Base-by-base conservation (phyloP, 2,329 filamentous ascomycete genomes). In the Arthrobotrys megalospora region DNA sequence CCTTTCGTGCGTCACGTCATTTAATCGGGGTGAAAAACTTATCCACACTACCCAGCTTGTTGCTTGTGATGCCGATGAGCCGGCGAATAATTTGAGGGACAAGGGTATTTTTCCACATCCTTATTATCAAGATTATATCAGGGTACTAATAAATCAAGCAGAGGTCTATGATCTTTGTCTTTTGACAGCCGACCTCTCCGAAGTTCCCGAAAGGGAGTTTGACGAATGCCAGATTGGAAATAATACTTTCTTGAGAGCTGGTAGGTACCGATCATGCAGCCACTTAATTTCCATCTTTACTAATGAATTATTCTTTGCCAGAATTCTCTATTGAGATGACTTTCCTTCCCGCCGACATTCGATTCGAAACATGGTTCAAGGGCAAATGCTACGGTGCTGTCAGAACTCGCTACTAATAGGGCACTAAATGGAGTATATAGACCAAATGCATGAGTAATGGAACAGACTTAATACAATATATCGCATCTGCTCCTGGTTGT, bases 291-390 rank as follows among this genome's bases (percentile, higher is more conserved):
- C 45, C 14, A 38, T 19, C 2, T 12, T 58, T 28, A 16, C 36
- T 45, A 52, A 72, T 47, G 16, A 55, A 14, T 63, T 32, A 12
- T 11, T 19, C 32, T 41, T 2, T 19, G n/a, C 16, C 60, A 77
- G 76, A 79, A 73, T 79, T 79, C 38, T 72, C 68, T 6, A 79
- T 79, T n/a, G 76, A 79, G 48, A 79, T 79, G 76, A 79, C 76
- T 3, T 79, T 79, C 55, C 43, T 72, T 12, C 67, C 68, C 34
- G 76, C 76, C 10, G 76, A 79, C 34, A 79, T 79, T 45, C 65
- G 69, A 14, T 79, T 79, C 34, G 76, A 79, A 43, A 79, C 76
- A 14, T 79, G 76, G 76, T 79, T 79, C 34, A 79, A 79, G 32
- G 76, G 76, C 8, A 79, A 79, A 73, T 79, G 76, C 55, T 79